Evolutionary conservation across 2,329 filamentous ascomycete genomes (phyloP), one percentile per base, ranked within the genome.

Genomic region (Pseudogymnoascus sp.): DNA sequence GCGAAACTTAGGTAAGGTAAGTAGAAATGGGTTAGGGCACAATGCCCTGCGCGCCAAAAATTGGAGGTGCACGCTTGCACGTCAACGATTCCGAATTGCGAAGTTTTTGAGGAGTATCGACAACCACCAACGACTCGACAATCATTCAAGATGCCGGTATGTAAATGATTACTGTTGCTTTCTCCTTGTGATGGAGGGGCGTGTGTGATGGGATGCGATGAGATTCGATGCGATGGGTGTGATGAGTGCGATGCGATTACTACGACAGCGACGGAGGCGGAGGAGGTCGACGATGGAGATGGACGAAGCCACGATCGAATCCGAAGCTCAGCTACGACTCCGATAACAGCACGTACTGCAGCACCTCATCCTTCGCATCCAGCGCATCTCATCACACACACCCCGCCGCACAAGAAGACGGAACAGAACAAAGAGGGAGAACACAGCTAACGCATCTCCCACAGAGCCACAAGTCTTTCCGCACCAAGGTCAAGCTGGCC

Each of bases 401-500:
- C 7, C 23, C 15, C 15, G 4, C 4, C 7, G n/a, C 21, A 3
- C 40, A 60, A 64, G 33, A 60, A 17, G 61, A 59, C 23, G 61
- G 37, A 65, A 31, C 13, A 61, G 61, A 33, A 60, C 31, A 9
- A 40, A 64, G 31, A 59, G 66, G 68, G 59, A 70, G 61, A 50
- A 66, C 46, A 63, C 60, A 59, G n/a, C 38, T 42, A 17, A 38
- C 19, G 40, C 33, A 61, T 31, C 44, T 64, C 67, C 65, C 66
- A 78, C 80, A 97, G 93, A 93, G 89, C 89, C 92, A 99, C 86
- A 99, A 99, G 89, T 91, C 93, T 79, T 99, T 99, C 92, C 90
- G 93, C 81, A 97, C 93, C 83, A 99, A 99, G 93, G 90, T 96
- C 83, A 99, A 99, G 95, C 92, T 99, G 85, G 95, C 95, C 79